Evolutionary conservation across 2,329 filamentous ascomycete species (phyloP).

Genomic region (Aspergillus fischeri): DNA sequence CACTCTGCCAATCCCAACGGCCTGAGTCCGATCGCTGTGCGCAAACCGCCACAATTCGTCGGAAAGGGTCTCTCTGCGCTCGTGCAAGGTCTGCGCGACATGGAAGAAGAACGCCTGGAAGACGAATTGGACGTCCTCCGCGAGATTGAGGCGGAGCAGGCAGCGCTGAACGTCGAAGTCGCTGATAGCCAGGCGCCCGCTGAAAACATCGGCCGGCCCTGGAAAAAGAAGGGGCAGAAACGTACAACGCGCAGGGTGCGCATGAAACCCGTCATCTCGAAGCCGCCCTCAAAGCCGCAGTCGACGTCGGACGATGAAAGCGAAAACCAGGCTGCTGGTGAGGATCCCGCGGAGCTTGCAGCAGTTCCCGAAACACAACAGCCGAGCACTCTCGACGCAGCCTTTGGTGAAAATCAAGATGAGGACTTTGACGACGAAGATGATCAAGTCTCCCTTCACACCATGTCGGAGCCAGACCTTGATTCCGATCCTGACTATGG

Average conservation of each 20-base stretch:
- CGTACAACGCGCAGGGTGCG: slow-evolving; percentile 43
- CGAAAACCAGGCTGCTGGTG: slow-evolving; percentile 14
- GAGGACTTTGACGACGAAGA: slow-evolving; percentile 8
- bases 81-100: slow-evolving; percentile 36
- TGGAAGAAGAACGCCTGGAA: slow-evolving; percentile 39
- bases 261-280: slow-evolving; percentile 38
- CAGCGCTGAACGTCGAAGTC: slow-evolving; percentile 28
- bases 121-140: slow-evolving; percentile 43
- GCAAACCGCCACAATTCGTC: slow-evolving; percentile 33
- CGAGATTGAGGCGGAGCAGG: slow-evolving; percentile 40
- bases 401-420: slow-evolving; percentile 9
- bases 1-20: slow-evolving; percentile 13
- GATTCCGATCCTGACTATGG: slow-evolving; percentile 30
- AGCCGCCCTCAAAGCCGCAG: slow-evolving; percentile 26
- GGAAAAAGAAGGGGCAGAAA: slow-evolving; percentile 49
- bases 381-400: slow-evolving; percentile 5
- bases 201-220: slow-evolving; percentile 18
- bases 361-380: slow-evolving; percentile 29
- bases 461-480: slow-evolving; percentile 26
- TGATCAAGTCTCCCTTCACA: slow-evolving; percentile 24
- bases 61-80: slow-evolving; percentile 38
- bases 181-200: slow-evolving; percentile 33
- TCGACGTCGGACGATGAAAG: slow-evolving; percentile 17
- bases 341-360: slow-evolving; percentile 26
- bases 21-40: slow-evolving; percentile 36